Evolutionary conservation across 306 rosid genomes (phyloP).

Genomic region (Myrica gale): DNA sequence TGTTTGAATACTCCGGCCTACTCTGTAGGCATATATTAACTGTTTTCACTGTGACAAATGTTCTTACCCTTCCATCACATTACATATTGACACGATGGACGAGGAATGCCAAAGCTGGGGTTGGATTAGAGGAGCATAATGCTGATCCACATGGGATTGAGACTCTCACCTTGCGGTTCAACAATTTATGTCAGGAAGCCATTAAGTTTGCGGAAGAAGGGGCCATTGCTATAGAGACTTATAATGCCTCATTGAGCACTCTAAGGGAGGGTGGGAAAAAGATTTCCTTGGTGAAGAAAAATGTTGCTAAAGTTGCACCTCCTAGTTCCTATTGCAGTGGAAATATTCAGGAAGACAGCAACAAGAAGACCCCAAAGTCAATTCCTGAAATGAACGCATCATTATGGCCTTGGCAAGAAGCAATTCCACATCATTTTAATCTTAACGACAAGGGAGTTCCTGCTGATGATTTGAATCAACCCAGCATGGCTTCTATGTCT

Average conservation of each 20-base stretch:
- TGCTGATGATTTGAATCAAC: conserved; percentile 48
- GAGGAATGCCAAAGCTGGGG: conserved; percentile 50
- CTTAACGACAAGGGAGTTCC: conserved; percentile 59
- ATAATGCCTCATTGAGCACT: conserved; percentile 51
- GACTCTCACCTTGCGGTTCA: conserved; percentile 58
- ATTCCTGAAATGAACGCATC: conserved; percentile 41
- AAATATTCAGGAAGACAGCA: conserved; percentile 50
- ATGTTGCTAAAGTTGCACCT: conserved; percentile 49
- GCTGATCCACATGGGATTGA: conserved; percentile 45
- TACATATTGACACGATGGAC: conserved; percentile 81
- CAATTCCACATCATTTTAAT: conserved; percentile 51
- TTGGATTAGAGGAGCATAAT: conserved; percentile 45
- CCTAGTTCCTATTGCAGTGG: conserved; percentile 46
- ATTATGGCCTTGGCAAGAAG: conserved; percentile 68
- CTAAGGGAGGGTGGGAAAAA: conserved; percentile 55
- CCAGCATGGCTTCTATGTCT: conserved; percentile 51
- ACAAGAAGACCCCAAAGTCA: conserved; percentile 42
- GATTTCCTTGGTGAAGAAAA: conserved; percentile 52
- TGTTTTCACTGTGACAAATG: conserved; percentile 78
- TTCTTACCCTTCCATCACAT: conserved; percentile 69
- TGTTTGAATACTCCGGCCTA: conserved; percentile 77
- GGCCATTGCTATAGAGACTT: conserved; percentile 63
- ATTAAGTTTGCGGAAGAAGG: conserved; percentile 77
- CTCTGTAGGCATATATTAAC: conserved; percentile 80
- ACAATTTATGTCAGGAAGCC: conserved; percentile 67